phyloP scores from a whole-genome alignment of 345 rosid species.

The Mallotus nudiflorus region DNA sequence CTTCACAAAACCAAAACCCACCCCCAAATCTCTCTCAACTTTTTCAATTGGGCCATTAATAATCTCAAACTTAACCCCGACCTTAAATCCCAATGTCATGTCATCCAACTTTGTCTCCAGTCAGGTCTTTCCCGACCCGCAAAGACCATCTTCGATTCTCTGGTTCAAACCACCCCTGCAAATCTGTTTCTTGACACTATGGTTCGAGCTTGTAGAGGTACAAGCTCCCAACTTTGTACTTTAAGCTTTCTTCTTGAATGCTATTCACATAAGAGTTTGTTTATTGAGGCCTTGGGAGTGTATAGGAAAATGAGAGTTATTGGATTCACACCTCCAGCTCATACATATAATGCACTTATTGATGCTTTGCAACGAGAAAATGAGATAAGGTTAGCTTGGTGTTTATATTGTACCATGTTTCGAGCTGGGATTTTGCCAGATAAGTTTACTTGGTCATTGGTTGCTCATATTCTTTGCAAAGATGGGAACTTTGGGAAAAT shows the following conservation, averaged over 20 bases:
- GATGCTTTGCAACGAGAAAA: constrained; percentile 39
- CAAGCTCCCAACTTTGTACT: constrained; percentile 23
- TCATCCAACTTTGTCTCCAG: constrained; percentile 33
- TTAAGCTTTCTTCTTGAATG: constrained; percentile 49
- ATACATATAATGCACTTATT: constrained; percentile 54
- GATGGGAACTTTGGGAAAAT: constrained; percentile 46
- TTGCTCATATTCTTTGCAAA: constrained; percentile 52
- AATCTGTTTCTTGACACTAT: constrained; percentile 39
- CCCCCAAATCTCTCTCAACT: constrained; percentile 46
- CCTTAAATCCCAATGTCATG: constrained; percentile 49
- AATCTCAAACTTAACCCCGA: constrained; percentile 54
- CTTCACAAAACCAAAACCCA: constrained; percentile 44
- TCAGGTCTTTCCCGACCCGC: constrained; percentile 38
- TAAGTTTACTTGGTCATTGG: constrained; percentile 50
- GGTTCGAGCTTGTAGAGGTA: constrained; percentile 47
- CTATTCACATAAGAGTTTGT: constrained; percentile 41
- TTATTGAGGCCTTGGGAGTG: constrained; percentile 48
- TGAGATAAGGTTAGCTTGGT: constrained; percentile 47
- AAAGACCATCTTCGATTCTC: constrained; percentile 38
- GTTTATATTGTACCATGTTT: constrained; percentile 55
- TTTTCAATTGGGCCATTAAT: constrained; percentile 57
- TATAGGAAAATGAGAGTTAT: constrained; percentile 36
- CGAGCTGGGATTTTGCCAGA: constrained; percentile 39
- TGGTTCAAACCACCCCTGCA: constrained; percentile 39
- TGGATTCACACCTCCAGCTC: constrained; percentile 38